Base-by-base conservation (phyloP, 805 yeast species). In the Candida jianshihensis region DNA sequence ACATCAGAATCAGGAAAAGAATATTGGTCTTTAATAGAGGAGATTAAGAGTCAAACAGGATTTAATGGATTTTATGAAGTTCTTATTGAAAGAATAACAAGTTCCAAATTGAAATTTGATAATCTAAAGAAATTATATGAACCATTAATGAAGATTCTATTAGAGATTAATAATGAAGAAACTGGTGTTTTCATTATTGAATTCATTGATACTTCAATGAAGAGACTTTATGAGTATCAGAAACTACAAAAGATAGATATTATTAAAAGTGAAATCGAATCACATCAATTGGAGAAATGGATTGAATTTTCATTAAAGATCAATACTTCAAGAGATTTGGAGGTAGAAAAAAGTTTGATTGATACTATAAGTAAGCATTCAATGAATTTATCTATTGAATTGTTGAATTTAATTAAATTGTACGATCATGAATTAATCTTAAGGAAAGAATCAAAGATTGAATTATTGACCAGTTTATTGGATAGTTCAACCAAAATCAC, bases 1-100 rank as follows among this genome's bases (percentile, higher is more conserved):
- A 56, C 68, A 1, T 49, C 63, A 13, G 69, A 60, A 18, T 49
- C 42, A 3, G 76, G 73, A 0, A 42, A 40, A n/a, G 62, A 60
- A 42, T 69, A 67, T 43, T 66, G 73, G 73, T 53, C 48, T 19
- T 51, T 63, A 4, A 48, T 71, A 24, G 54, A 57, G 9, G 33
- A 31, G 11, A 41, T 64, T 4, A 40, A 40, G 20, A 33, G 39
- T 7, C 32, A 35, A 10, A 27, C 48, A 6, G 40, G 45, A 2
- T 42, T 46, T 18, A 40, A 37, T n/a, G 47, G 47, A 10, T 41
- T 61, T 12, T 30, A 56, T 2, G 45, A 55, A 7, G 53, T 56
- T 9, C 35, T 68, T 34, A 31, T 61, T 5, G 61, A 62, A 32
- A 58, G 62, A n/a, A 40, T 70, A 15, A 47, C 64, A 2, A 56